phyloP scores from a whole-genome alignment of 169 alveolate genomes.

The Neospora caninum region DNA sequence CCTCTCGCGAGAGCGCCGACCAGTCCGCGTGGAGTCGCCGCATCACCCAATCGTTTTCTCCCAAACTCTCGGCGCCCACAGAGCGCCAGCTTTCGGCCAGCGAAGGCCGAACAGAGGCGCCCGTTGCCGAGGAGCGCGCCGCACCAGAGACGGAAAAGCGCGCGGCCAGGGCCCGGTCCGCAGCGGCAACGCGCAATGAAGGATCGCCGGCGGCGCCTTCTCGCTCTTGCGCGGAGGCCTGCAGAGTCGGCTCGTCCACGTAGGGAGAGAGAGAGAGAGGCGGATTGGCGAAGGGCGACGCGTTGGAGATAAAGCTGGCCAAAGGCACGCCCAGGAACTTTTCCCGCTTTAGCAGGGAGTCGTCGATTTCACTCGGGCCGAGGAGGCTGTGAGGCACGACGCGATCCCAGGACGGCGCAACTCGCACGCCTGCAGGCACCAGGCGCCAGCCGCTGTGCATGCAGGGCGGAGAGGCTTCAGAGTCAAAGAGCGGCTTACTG shows the following conservation, averaged over 20 bases:
- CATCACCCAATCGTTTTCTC: constrained; percentile 31
- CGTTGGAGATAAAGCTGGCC: neutral
- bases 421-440: neutral
- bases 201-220: neutral
- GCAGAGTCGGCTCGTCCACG: neutral
- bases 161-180: neutral
- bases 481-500: neutral
- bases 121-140: neutral
- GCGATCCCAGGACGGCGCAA: neutral
- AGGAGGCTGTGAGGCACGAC: neutral
- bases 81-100: constrained; percentile 8
- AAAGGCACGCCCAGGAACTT: neutral
- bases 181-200: neutral
- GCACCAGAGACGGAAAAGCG: neutral
- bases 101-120: neutral
- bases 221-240: neutral
- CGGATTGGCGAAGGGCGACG: neutral
- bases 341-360: neutral
- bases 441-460: constrained; percentile 16
- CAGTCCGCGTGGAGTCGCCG: constrained; percentile 11
- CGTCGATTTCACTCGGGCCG: constrained; percentile 6
- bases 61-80: neutral
- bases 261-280: neutral
- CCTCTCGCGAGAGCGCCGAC: neutral
- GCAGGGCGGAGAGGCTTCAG: neutral